Base-by-base conservation (phyloP, 257 asterid genomes). In the Fraxinus anomala region DNA sequence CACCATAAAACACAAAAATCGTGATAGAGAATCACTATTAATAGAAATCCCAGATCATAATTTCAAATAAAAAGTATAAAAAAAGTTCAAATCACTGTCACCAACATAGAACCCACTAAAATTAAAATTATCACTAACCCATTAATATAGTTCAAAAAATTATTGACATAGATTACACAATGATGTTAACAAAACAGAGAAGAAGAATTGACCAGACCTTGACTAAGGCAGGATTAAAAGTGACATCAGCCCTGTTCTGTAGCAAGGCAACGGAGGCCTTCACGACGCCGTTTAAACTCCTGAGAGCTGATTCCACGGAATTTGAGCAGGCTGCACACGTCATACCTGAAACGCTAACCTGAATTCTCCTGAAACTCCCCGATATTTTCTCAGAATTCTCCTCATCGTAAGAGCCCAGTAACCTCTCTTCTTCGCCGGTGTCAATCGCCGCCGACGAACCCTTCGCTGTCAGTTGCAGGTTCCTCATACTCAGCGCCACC, bases 311-410 rank as follows among this genome's bases (percentile, higher is more conserved):
- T 84, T 93, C 98, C 16, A 95, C 98, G 51, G 99, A 95, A 83
- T 83, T 92, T 5, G 97, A 91, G 87, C 99, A 95, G 31, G 99
- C 98, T 2, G 98, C 96, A 83, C 99, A 95, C 4, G 98, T 95
- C 99, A 95, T 95, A 84, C 99, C 99, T 44, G 87, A 86, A 9
- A 95, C 97, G 79, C 89, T 82, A 75, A 90, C 97, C 85, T 92
- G 92, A 82, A 95, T 89, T 78, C 90, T 87, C 80, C 84, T 88
- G 80, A 90, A 82, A 88, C 85, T 82, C 33, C 47, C 86, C 0
- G 79, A 51, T 14, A 51, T 19, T 51, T 51, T 19, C 24, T 4
- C 21, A 51, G 4, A 76, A 65, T 80, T 83, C 70, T 78, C 91
- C 24, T 83, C 93, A 37, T 93, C 94, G 34, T 87, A 85, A 4